Conservation (phyloP, 78 protist genomes). For the Acrasis kona region DNA sequence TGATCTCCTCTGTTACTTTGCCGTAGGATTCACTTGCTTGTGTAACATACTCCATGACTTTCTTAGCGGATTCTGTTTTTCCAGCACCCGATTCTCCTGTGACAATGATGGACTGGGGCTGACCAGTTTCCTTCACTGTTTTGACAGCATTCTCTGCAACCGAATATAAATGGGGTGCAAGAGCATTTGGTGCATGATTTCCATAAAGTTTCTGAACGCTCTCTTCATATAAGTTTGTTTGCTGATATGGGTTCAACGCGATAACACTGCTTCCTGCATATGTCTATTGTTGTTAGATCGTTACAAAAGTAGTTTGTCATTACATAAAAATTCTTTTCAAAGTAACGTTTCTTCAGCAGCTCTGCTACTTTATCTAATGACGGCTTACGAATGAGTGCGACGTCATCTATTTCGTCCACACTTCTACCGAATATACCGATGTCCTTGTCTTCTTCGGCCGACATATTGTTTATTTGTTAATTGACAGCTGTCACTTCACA, state of each 20-base stretch:
- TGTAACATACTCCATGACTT: slow-evolving; percentile 39
- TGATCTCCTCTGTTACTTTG: background rate
- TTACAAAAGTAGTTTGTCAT: no score
- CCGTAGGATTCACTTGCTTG: background rate
- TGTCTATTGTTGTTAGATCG: no score
- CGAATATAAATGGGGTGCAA: slow-evolving; percentile 71
- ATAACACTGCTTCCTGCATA: slow-evolving; percentile 44
- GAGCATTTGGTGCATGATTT: background rate
- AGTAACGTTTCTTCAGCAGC: no score
- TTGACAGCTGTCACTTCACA: no score
- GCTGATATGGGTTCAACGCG: slow-evolving; percentile 69
- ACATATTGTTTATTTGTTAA: no score
- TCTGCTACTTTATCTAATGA: no score
- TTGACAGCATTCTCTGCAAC: slow-evolving; percentile 53
- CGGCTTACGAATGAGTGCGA: no score
- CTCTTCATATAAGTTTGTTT: slow-evolving; percentile 7
- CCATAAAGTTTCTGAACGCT: slow-evolving; percentile 3
- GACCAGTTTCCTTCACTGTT: background rate
- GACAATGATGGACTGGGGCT: slow-evolving; percentile 46
- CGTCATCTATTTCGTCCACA: no score
- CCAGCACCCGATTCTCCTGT: slow-evolving; percentile 59
- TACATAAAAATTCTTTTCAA: no score
- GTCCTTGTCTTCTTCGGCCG: no score
- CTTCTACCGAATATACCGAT: no score
- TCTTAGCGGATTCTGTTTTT: slow-evolving; percentile 62